Base-by-base conservation (phyloP, 768 basidiomycete genomes). In the Clavaria fumosa region DNA sequence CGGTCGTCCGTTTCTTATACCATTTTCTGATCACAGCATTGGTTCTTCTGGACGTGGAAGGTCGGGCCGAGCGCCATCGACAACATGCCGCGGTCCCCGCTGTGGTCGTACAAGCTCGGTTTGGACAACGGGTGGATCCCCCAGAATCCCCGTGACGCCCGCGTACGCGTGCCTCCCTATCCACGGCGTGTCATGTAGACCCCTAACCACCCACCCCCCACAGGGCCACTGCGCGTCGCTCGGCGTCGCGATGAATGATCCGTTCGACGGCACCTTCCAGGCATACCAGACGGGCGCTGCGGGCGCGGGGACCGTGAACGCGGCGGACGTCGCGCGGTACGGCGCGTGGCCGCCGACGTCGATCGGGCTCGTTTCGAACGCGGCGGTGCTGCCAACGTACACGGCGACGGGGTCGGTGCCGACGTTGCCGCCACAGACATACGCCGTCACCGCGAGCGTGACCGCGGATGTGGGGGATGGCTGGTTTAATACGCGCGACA, bases 61-160 rank as follows among this genome's bases (percentile, higher is more conserved):
- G 35, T 45, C 18, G 44, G 44, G 7, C 33, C 37, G 15, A 42
- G 37, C 5, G 17, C 32, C 3, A 38, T 37, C 6, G 38, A 38
- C 28, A 39, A 35, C 14, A 43, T 24, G 4, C 41, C 42, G 12
- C 60, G 63, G 45, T 47, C 66, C 4, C 67, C 69, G 14, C 51
- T 61, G n/a, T 69, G 67, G 68, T 66, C 67, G 2, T 69, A 70
- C 40, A 52, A 63, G 24, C 61, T 65, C 6, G 95, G 93, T 23
- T 66, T 93, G 32, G 62, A 85, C 48, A 63, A 95, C 24, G 90
- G 88, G 5, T 99, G 88, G 85, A 81, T 97, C 64, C 70, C 88
- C 34, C 59, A 69, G 41, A 63, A 80, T 37, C 41, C 44, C 19
- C 44, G 44, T 18, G 44, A 42, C 12, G 41, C 44, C 1, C 17